phyloP scores from a whole-genome alignment of 768 basidiomycete species.

The Psilocybe cubensis region DNA sequence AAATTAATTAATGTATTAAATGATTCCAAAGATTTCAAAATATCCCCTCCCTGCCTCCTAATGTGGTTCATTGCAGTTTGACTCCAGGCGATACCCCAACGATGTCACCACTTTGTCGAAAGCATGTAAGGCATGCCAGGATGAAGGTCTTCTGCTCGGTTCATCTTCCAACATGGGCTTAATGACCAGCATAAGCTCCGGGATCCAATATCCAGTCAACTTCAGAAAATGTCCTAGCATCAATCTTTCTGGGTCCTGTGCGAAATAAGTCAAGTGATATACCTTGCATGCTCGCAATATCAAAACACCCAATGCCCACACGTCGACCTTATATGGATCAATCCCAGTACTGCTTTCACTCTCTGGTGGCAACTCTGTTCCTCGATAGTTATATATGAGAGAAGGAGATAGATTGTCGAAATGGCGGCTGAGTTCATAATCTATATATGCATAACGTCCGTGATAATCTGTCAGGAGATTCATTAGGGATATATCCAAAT shows the following conservation, averaged over 20 bases:
- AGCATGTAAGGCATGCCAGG: slow-evolving; percentile 47
- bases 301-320: slow-evolving; percentile 72
- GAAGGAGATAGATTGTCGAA: slow-evolving; percentile 44
- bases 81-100: slow-evolving; percentile 37
- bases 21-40: neutral
- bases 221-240: slow-evolving; percentile 27
- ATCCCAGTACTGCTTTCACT: slow-evolving; percentile 50
- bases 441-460: slow-evolving; percentile 72
- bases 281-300: slow-evolving; percentile 71
- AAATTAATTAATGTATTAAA: slow-evolving; percentile 3
- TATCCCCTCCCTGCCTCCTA: neutral
- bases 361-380: slow-evolving; percentile 76
- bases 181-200: slow-evolving; percentile 60
- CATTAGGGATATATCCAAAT: slow-evolving; percentile 72
- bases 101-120: slow-evolving; percentile 54
- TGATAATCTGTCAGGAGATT: slow-evolving; percentile 71
- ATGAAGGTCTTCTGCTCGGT: slow-evolving; percentile 56
- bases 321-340: slow-evolving; percentile 73
- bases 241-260: neutral
- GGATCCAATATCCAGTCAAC: slow-evolving; percentile 60
- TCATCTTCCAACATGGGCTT: slow-evolving; percentile 61
- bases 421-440: slow-evolving; percentile 68
- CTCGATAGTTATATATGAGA: slow-evolving; percentile 46
- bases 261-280: slow-evolving; percentile 15
- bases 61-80: slow-evolving; percentile 18